Conservation (phyloP, 345 rosid species). For the Barbarea vulgaris region DNA sequence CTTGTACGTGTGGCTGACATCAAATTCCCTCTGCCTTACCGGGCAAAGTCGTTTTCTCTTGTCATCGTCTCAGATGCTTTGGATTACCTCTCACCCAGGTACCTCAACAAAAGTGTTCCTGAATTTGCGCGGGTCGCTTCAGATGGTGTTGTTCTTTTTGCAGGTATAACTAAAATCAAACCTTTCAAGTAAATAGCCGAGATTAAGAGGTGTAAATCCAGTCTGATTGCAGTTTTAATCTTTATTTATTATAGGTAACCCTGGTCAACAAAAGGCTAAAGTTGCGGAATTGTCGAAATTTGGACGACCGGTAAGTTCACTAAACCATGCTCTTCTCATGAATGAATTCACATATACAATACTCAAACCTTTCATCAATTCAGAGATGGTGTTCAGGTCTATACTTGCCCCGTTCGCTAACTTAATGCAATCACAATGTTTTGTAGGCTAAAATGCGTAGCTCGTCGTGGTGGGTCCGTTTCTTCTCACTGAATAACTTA, state of each 20-base stretch:
- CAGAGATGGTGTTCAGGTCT: neutral
- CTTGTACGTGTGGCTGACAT: conserved; percentile 89
- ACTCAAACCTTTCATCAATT: neutral
- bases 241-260: conserved; percentile 48
- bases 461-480: conserved; percentile 86
- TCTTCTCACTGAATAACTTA: conserved; percentile 59
- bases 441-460: conserved; percentile 85
- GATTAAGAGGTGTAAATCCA: conserved; percentile 1
- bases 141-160: conserved; percentile 69
- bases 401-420: neutral
- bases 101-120: conserved; percentile 84
- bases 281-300: conserved; percentile 79
- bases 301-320: conserved; percentile 75
- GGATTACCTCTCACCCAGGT: conserved; percentile 88
- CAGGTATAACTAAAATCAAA: conserved; percentile 52
- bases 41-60: conserved; percentile 87
- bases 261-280: conserved; percentile 79
- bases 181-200: neutral
- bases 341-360: conserved; percentile 7
- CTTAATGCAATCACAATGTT: neutral
- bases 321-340: conserved; percentile 1
- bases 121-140: conserved; percentile 87
- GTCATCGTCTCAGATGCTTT: conserved; percentile 88
- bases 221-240: conserved; percentile 9
- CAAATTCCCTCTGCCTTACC: conserved; percentile 86